Evolutionary conservation across 2,329 filamentous ascomycete genomes (phyloP), one percentile per base, ranked within the genome.

Genomic region (Fusarium dimerum): DNA sequence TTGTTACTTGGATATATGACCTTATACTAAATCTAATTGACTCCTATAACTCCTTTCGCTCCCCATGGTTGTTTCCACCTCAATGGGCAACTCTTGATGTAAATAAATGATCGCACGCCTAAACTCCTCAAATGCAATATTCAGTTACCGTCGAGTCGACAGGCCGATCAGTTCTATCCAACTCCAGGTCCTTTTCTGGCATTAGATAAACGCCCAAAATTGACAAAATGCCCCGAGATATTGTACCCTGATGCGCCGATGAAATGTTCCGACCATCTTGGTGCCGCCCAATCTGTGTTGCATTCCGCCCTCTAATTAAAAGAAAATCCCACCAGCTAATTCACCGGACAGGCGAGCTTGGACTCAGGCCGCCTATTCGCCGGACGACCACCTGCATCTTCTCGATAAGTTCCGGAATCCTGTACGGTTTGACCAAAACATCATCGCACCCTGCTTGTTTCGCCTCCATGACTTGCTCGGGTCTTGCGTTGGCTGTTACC

Each of bases 371-470:
- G 42, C 64, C 63, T 56, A 72, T 64, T 7, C 65, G 63, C 41
- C 65, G 60, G 34, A 78, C 73, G n/a, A 84, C 72, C 11, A 73
- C 64, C 59, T 78, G 74, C 70, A 88, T 84, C 73, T 81, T 84
- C 51, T 80, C 78, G 34, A 85, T 73, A 40, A 88, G 66, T 57
- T 86, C 83, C 6, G 78, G 76, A 62, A 86, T 85, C 34, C 81
- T 76, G 64, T 88, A 90, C 9, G 87, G 87, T 70, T 90, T 90
- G n/a, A 86, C 81, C 16, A 91, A 78, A 17, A 89, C 83, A 64
- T 84, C 84, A 61, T 88, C 83, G 58, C 79, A 82, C 9, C 79
- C 79, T 2, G 78, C 79, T 38, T 73, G 71, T 50, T 74, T 76
- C 2, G 79, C 79, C 56, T 78, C 75, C 45, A 73, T 64, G 48